These are phyloP conservation scores for Allium sativum DNA, from an alignment of 106 monocot genomes.

Conservation along the genomic window DNA sequence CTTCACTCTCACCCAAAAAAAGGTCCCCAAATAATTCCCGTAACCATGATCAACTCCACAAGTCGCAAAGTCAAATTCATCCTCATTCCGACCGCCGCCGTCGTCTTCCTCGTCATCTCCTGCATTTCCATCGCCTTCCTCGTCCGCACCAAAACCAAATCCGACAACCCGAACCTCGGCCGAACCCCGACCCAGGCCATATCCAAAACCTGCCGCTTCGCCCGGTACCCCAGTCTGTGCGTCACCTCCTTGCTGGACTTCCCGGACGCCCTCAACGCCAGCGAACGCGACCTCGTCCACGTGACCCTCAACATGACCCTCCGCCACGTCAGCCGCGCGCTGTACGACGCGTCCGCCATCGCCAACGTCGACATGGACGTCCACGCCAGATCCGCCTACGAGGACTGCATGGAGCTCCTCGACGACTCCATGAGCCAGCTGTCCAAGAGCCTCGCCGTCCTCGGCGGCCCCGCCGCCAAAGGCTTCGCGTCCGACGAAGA, in stretches of 20 bases:
- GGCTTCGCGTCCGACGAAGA: slow-evolving; percentile 32
- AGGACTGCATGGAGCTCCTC: slow-evolving; percentile 84
- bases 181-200: slow-evolving; percentile 37
- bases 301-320: slow-evolving; percentile 77
- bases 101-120: slow-evolving; percentile 23
- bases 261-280: slow-evolving; percentile 42
- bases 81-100: slow-evolving; percentile 8
- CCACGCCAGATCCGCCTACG: slow-evolving; percentile 48
- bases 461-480: slow-evolving; percentile 7
- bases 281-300: slow-evolving; percentile 50
- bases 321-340: slow-evolving; percentile 40
- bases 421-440: slow-evolving; percentile 58
- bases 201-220: slow-evolving; percentile 32
- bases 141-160: slow-evolving; percentile 2
- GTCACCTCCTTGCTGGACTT: slow-evolving; percentile 48
- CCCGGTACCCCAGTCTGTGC: slow-evolving; percentile 51
- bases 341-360: slow-evolving; percentile 46
- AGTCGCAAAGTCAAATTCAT: slow-evolving; percentile 2
- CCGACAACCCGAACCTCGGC: not conserved
- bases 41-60: not conserved
- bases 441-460: slow-evolving; percentile 30
- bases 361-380: slow-evolving; percentile 32
- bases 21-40: too few species aligned
- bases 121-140: slow-evolving; percentile 15
- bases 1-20: not conserved